Evolutionary conservation across 768 basidiomycete species (phyloP).

Genomic region (Lactarius trivialis): DNA sequence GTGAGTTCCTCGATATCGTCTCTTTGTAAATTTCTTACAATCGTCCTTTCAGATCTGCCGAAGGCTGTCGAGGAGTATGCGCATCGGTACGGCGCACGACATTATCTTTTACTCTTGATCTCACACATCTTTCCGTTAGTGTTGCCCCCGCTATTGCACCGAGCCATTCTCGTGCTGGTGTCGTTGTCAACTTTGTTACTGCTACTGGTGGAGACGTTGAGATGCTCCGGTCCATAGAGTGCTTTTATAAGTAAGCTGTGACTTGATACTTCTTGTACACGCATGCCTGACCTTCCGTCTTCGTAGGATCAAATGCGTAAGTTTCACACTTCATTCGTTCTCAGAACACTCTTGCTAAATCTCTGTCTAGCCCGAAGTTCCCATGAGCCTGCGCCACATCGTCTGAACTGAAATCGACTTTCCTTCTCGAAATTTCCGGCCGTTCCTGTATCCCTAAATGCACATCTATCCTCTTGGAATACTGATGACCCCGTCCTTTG

Average conservation of each 20-base stretch:
- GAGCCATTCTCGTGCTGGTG: slow-evolving; percentile 78
- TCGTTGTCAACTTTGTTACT: slow-evolving; percentile 94
- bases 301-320: slow-evolving; percentile 66
- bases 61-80: slow-evolving; percentile 98
- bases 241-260: slow-evolving; percentile 81
- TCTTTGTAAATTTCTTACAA: background rate
- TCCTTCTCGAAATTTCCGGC: slow-evolving; percentile 31
- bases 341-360: slow-evolving; percentile 22
- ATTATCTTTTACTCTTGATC: slow-evolving; percentile 13
- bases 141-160: slow-evolving; percentile 86
- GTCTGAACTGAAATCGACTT: slow-evolving; percentile 47
- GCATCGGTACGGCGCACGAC: slow-evolving; percentile 55
- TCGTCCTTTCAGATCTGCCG: slow-evolving; percentile 57
- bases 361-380: slow-evolving; percentile 72
- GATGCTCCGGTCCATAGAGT: slow-evolving; percentile 97
- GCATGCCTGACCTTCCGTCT: slow-evolving; percentile 6
- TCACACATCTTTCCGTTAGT: slow-evolving; percentile 34
- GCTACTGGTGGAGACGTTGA: slow-evolving; percentile 97
- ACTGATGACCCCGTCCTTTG: slow-evolving; percentile 25
- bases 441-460: slow-evolving; percentile 81
- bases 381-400: slow-evolving; percentile 84
- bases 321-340: slow-evolving; percentile 27
- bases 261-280: background rate
- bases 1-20: slow-evolving; percentile 33
- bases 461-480: slow-evolving; percentile 33